Evolutionary conservation across 2,329 filamentous ascomycete genomes (phyloP).

Genomic region (Colletotrichum sp.): DNA sequence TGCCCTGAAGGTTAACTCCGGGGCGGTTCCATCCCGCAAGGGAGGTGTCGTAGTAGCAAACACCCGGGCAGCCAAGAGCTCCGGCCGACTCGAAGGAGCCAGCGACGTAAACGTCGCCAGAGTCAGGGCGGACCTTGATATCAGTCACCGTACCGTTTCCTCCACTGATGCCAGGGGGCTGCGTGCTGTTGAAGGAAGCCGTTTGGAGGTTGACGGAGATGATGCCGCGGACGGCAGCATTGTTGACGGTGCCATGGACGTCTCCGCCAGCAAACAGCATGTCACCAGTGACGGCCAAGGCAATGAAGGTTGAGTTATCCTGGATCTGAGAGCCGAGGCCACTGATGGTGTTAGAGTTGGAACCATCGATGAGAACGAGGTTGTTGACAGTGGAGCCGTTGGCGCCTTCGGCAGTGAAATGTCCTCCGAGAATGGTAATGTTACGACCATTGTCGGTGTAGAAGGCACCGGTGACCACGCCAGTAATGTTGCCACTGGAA

Average conservation of each 20-base stretch:
- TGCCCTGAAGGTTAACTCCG: slow-evolving; percentile 73
- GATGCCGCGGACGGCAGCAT: slow-evolving; percentile 71
- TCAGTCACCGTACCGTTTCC: slow-evolving; percentile 74
- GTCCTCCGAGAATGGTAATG: slow-evolving; percentile 86
- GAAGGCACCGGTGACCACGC: slow-evolving; percentile 81
- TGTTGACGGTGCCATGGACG: slow-evolving; percentile 73
- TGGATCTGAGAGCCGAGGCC: slow-evolving; percentile 74
- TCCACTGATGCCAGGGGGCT: slow-evolving; percentile 79
- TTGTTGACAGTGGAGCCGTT: slow-evolving; percentile 80
- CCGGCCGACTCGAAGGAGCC: slow-evolving; percentile 86
- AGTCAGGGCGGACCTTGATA: slow-evolving; percentile 74
- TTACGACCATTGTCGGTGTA: slow-evolving; percentile 75
- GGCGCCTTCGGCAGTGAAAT: slow-evolving; percentile 75
- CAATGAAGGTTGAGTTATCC: slow-evolving; percentile 74
- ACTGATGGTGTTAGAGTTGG: slow-evolving; percentile 67
- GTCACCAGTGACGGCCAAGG: slow-evolving; percentile 71
- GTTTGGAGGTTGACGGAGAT: slow-evolving; percentile 78
- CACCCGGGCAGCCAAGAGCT: slow-evolving; percentile 77
- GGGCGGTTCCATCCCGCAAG: slow-evolving; percentile 81
- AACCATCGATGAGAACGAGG: slow-evolving; percentile 80
- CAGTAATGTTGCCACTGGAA: slow-evolving; percentile 53
- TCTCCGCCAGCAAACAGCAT: slow-evolving; percentile 84
- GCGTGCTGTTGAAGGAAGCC: slow-evolving; percentile 64
- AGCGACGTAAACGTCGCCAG: slow-evolving; percentile 81
- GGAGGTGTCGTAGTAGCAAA: slow-evolving; percentile 80